Base-by-base conservation (phyloP, 208 protist genomes). In the Crithidia sp. region DNA sequence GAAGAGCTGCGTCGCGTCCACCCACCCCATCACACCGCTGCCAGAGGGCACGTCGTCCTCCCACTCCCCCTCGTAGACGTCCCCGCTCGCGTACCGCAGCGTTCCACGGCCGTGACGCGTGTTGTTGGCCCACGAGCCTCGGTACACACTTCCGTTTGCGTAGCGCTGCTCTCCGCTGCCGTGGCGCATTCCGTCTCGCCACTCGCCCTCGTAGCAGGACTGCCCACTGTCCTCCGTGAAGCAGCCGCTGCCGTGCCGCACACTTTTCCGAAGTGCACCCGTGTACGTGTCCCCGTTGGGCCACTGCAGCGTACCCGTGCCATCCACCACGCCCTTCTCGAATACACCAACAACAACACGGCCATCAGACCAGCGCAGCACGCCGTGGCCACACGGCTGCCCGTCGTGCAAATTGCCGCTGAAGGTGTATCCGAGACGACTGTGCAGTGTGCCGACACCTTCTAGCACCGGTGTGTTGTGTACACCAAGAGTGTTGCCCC, bases 61-160 rank as follows among this genome's bases (percentile, higher is more conserved):
- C 91, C 92, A 96, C 47, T 90, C 69, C 2, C 87, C 90, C n/a
- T 94, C 88, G 74, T 95, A 96, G 62, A 85, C 89, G 63, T 92
- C 92, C 16, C 84, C 87, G 28, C 62, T 83, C 40, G 54, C 56
- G 63, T 93, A 93, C 19, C 71, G 74, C 57, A 93, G 71, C n/a
- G 47, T 60, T 36, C 93, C 93, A 10, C 59, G 71, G 9, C 93
- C 93, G 53, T 91, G 65, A 3, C 84, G 91, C 64, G 65, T 40
- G 65, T 94, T 83, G 58, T 62, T 17, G 39, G 52, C 19, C 88
- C 90, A 97, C 44, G 79, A 60, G 5, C 93, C 93, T 3, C 81
- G 72, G 79, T 94, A 97, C 28, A 74, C 59, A 43, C 86, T 90
- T 12, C 81, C 83, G 55, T 97, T 85, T 14, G 77, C 65, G 76